phyloP scores from a whole-genome alignment of 2,329 filamentous ascomycete species.

The Nothopassalora personata region DNA sequence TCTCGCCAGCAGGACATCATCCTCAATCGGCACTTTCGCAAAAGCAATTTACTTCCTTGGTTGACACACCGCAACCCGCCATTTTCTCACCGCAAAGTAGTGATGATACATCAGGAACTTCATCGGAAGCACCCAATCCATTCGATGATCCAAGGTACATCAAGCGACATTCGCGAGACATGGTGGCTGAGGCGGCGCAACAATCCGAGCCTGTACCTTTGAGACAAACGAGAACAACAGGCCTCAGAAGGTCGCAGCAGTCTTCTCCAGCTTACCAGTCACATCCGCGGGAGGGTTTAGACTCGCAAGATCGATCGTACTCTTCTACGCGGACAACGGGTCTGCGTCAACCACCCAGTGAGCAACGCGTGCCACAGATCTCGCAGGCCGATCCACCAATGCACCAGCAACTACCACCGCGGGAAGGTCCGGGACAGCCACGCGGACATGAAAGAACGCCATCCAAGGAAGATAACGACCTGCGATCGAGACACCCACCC shows the following conservation, averaged over 20 bases:
- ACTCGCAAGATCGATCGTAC: neutral
- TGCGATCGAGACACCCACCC: slow-evolving; percentile 10
- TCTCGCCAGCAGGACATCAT: neutral
- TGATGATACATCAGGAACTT: slow-evolving; percentile 15
- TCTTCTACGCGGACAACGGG: neutral
- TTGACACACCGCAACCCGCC: slow-evolving; percentile 1
- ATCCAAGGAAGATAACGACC: slow-evolving; percentile 10
- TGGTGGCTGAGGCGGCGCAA: slow-evolving; percentile 6
- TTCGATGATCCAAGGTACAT: slow-evolving; percentile 28
- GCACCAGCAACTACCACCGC: slow-evolving; percentile 9
- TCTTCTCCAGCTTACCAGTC: slow-evolving; percentile 1
- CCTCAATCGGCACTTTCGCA: neutral
- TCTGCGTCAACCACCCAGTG: neutral
- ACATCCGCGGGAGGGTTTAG: neutral
- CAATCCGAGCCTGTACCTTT: slow-evolving; percentile 4
- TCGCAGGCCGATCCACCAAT: neutral
- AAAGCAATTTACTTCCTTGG: slow-evolving; percentile 9
- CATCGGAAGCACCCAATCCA: slow-evolving; percentile 17
- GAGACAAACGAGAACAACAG: slow-evolving; percentile 5
- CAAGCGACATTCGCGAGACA: slow-evolving; percentile 23
- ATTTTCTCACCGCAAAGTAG: slow-evolving; percentile 12
- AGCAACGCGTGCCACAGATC: slow-evolving; percentile 3
- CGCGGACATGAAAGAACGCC: slow-evolving; percentile 4
- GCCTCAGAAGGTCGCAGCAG: neutral
- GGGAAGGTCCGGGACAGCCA: neutral